Base-by-base conservation (phyloP, 805 yeast genomes). In the Saccharomycopsis javanensis region DNA sequence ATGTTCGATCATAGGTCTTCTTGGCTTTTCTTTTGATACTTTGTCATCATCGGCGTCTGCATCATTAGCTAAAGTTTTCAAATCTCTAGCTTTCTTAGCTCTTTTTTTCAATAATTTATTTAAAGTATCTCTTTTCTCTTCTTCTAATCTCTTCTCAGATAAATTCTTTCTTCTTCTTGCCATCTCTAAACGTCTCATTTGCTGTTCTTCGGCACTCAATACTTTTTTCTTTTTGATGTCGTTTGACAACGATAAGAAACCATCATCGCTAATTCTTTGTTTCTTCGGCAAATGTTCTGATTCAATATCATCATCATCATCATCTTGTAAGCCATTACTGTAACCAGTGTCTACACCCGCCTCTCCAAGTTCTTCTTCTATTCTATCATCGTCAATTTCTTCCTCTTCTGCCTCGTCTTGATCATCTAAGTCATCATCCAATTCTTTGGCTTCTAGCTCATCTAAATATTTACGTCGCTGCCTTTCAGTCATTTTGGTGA, bases 91-190 rank as follows among this genome's bases (percentile, higher is more conserved):
- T 67, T 86, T 86, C 52, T 81, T 82, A 0, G 97, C 96, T 61
- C 96, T 78, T 69, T 91, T 82, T 70, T 88, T 85, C 62, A 92
- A 74, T 62, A 92, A 73, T 68, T 88, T 88, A 68, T 92, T 92
- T 62, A 92, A 76, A 0, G 97, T 91, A 62, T 92, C 97, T 66
- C 84, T 80, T 68, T 94, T 94, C 69, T 94, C 98, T 68, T 88
- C 97, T 66, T 91, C 97, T 45, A 88, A 72, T 62, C 85, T 82
- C 71, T 85, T 85, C 65, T 85, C 90, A 63, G 85, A 83, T 64
- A 89, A 78, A 67, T 92, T 91, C 68, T 86, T 87, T 62, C 99
- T 77, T 69, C 90, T 82, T 64, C 98, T 79, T 0, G 97, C 92
- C 64, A 81, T 83, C 68, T 92, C 99, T 0, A 95, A 88, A 61